Evolutionary conservation across 2,329 filamentous ascomycete species (phyloP), one percentile per base, ranked within the genome.

Genomic region (Rhynchosporium secalis): DNA sequence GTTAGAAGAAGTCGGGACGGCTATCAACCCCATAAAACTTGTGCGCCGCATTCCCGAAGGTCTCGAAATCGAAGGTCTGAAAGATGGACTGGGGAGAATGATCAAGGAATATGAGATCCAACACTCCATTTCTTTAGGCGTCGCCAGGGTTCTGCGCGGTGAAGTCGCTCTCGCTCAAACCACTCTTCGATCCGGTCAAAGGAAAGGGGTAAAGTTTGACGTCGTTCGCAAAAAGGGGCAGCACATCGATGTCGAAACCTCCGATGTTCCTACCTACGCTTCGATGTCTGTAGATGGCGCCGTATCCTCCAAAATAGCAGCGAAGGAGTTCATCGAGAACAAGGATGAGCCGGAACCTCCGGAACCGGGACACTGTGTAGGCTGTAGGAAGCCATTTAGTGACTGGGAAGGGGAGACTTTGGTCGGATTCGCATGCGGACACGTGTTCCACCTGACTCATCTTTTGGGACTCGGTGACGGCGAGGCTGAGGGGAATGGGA

Each of bases 31-130:
- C 0, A 94, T 98, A 65, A 90, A 89, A 15, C 84, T 99, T 3
- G 91, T 99, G 5, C 84, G 90, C 13, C 86, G 93, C 4, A 99
- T 99, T 33, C 95, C 95, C 0, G 92, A 96, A 72, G 93, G 95
- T 0, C 81, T 99, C 0, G 92, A 97, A 73, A 96, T 99, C 12
- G 89, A 95, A 69, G 95, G 95, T 0, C 80, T 99, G 6, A 83
- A 92, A 62, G 91, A 96, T 66, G 95, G 94, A 0, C 82, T 99
- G 3, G 89, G 89, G 49, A 89, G 93, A 62, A 92, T 99, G 80
- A 90, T 99, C 74, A 89, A 94, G 70, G 95, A 99, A 76, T 93
- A 97, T 73, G 95, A 98, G 73, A 90, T 99, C 49, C 95, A 98
- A 77, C 87, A 91, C 73, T 95, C 90, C 70, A 97, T 99, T 73